Evolutionary conservation across 2,329 filamentous ascomycete species (phyloP).

Genomic region (Thyridium curvatum): DNA sequence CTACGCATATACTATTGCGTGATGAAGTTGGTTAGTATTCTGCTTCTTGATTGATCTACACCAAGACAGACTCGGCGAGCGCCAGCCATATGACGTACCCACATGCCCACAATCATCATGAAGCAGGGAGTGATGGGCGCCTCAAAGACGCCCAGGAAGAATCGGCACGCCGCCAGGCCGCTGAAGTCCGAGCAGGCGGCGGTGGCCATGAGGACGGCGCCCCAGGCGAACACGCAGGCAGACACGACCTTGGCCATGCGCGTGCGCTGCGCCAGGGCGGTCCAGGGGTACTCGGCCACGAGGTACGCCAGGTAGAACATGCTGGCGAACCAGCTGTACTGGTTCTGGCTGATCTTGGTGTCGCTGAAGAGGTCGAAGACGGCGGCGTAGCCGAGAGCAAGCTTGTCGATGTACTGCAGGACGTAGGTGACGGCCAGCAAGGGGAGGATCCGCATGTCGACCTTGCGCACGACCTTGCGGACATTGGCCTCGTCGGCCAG

Average conservation of each 20-base stretch:
- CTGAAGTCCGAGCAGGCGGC: constrained; percentile 45
- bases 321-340: constrained; percentile 7
- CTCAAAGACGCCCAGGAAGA: constrained; percentile 47
- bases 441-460: constrained; percentile 44
- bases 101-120: constrained; percentile 50
- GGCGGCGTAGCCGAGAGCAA: constrained; percentile 28
- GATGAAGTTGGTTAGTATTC: no score
- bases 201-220: constrained; percentile 35
- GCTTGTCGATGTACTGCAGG: constrained; percentile 52
- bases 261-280: constrained; percentile 3
- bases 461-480: constrained; percentile 29
- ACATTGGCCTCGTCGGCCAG: constrained; percentile 30
- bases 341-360: constrained; percentile 33
- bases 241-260: constrained; percentile 1
- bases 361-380: constrained; percentile 43
- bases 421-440: constrained; percentile 42
- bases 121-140: constrained; percentile 49
- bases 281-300: neutral
- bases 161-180: constrained; percentile 44
- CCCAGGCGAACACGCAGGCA: constrained; percentile 26
- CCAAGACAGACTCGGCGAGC: constrained; percentile 39
- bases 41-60: no score
- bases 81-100: constrained; percentile 45
- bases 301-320: constrained; percentile 7
- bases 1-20: constrained; percentile 23